Conservation (phyloP, 148 eudicot genomes). For the Rhododendron griersonianum region DNA sequence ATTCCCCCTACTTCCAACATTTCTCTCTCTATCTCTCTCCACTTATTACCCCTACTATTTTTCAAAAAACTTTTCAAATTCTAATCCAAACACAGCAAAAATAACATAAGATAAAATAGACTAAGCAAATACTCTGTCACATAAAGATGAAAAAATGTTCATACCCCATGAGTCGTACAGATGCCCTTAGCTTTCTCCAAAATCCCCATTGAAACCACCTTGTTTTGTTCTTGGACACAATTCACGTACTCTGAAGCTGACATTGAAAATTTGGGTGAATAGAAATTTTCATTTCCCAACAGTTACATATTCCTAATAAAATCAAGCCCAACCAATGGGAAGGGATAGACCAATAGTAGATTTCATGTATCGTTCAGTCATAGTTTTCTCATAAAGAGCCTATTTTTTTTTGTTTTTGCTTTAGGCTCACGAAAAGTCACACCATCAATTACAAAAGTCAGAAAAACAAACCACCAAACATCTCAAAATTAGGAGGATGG, state of each 20-base stretch:
- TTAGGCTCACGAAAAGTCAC: too few species aligned
- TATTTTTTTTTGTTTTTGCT: too few species aligned
- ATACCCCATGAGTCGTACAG: constrained; percentile 32
- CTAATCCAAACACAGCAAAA: too few species aligned
- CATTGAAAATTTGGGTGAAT: neutral
- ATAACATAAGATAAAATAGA: neutral
- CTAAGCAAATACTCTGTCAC: neutral
- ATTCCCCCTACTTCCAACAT: too few species aligned
- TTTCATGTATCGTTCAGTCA: neutral
- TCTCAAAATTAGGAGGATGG: too few species aligned
- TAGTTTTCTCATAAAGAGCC: too few species aligned
- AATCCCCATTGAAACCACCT: constrained; percentile 21
- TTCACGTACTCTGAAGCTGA: constrained; percentile 22
- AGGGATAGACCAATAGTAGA: neutral
- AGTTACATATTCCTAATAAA: neutral
- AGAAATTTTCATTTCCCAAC: neutral
- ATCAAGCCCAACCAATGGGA: neutral
- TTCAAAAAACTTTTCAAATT: too few species aligned
- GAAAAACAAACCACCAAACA: too few species aligned
- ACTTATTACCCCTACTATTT: too few species aligned
- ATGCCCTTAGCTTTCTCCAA: constrained; percentile 36
- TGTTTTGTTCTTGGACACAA: constrained; percentile 21
- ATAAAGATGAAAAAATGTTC: neutral
- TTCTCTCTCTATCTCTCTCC: too few species aligned
- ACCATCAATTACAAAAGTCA: too few species aligned